Conservation (phyloP, 108 stramenopile genomes). For the Asterionellopsis glacialis region DNA sequence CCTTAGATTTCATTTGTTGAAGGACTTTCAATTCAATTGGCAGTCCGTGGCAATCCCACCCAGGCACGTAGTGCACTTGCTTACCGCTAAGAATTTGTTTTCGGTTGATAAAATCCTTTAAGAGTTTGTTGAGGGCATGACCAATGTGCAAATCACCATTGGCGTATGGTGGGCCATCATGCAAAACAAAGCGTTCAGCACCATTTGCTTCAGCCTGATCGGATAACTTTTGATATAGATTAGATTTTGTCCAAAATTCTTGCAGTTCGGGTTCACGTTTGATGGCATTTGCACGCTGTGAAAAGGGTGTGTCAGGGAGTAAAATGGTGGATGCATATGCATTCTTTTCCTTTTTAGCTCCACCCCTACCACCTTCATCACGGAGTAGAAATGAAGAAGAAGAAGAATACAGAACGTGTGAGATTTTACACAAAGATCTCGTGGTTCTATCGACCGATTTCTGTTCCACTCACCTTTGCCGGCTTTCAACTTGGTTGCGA, state of each 20-base stretch:
- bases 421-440: too few species aligned
- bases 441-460: too few species aligned
- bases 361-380: not conserved
- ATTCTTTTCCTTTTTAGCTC: conserved; percentile 69
- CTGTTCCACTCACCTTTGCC: too few species aligned
- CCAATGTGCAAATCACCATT: conserved; percentile 99
- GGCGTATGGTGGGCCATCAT: conserved; percentile 99
- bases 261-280: conserved; percentile 90
- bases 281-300: conserved; percentile 94
- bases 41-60: conserved; percentile 99
- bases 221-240: conserved; percentile 85
- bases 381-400: not conserved
- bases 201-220: conserved; percentile 34
- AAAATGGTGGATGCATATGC: conserved; percentile 85
- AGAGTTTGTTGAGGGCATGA: conserved; percentile 97
- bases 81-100: conserved; percentile 90
- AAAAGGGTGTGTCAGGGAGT: conserved; percentile 89
- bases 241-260: conserved; percentile 77
- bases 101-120: conserved; percentile 98
- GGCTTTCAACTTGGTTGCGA: too few species aligned
- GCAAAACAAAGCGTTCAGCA: conserved; percentile 83
- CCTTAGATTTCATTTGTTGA: conserved; percentile 86
- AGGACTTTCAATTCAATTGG: conserved; percentile 99
- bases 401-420: not conserved
- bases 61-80: conserved; percentile 96